A percentile compares a stretch with the other conserved stretches of the same genome.
Evolutionary conservation across 805 yeast genomes (phyloP).

Genomic region (Wickerhamomyces chaumierensis): DNA sequence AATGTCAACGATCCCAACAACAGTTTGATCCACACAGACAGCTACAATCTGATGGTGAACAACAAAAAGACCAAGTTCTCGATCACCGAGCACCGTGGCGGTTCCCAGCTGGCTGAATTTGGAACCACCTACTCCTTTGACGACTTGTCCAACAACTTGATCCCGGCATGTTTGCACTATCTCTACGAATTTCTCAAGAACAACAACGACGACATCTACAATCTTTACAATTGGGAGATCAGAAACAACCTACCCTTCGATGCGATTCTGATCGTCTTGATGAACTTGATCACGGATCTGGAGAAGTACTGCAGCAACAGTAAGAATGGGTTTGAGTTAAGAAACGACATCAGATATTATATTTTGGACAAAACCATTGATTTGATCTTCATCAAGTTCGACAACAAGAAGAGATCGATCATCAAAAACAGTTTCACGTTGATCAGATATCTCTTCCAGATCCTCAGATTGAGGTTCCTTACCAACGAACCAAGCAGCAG

Average conservation of each 20-base stretch:
- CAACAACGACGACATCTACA: constrained; percentile 34
- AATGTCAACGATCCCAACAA: constrained; percentile 17
- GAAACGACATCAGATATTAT: constrained; percentile 22
- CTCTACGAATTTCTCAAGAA: constrained; percentile 43
- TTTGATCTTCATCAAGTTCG: constrained; percentile 21
- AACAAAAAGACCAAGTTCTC: constrained; percentile 17
- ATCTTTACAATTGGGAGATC: constrained; percentile 49
- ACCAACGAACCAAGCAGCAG: constrained; percentile 11
- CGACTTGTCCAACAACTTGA: constrained; percentile 38
- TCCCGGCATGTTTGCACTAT: constrained; percentile 47
- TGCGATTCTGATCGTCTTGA: constrained; percentile 39
- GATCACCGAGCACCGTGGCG: constrained; percentile 12
- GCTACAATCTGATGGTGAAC: constrained; percentile 20
- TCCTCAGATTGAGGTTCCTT: constrained; percentile 19
- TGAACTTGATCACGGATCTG: constrained; percentile 42
- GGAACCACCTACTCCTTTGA: constrained; percentile 27
- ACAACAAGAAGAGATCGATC: constrained; percentile 22
- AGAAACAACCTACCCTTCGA: constrained; percentile 52
- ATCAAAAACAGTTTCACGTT: constrained; percentile 22
- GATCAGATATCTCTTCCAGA: constrained; percentile 22
- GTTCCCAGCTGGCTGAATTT: constrained; percentile 1
- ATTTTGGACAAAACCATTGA: constrained; percentile 21
- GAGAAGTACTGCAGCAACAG: constrained; percentile 20
- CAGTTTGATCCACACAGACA: constrained; percentile 15
- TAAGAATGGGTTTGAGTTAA: constrained; percentile 16